Percentiles rank a stretch among this genome's conserved stretches.
Conservation (phyloP, 345 rosid species). For the Cardamine occulta region DNA sequence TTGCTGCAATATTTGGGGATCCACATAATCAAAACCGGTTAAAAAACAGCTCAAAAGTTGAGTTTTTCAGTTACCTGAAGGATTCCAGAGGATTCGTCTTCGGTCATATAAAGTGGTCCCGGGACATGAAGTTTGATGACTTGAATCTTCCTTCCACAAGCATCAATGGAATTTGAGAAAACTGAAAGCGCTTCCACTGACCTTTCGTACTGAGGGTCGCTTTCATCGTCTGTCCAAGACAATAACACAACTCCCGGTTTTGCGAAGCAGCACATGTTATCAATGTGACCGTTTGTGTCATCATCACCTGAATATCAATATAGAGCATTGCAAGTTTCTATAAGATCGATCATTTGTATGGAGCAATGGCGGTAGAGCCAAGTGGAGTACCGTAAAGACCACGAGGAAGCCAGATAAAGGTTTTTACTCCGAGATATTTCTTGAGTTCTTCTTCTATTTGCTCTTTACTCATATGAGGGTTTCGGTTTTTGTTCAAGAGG, state of each 20-base stretch:
- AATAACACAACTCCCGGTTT: slow-evolving; percentile 86
- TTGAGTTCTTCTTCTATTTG: slow-evolving; percentile 82
- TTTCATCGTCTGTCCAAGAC: slow-evolving; percentile 77
- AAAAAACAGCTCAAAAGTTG: neutral
- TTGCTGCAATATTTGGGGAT: slow-evolving; percentile 45
- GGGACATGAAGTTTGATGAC: slow-evolving; percentile 81
- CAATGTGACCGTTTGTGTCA: slow-evolving; percentile 97
- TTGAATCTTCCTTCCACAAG: slow-evolving; percentile 68
- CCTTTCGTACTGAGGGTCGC: slow-evolving; percentile 75
- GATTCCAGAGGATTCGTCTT: slow-evolving; percentile 81
- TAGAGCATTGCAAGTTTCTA: neutral
- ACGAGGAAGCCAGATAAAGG: slow-evolving; percentile 82
- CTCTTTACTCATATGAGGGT: slow-evolving; percentile 70
- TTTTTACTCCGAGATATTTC: slow-evolving; percentile 70
- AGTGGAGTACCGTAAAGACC: slow-evolving; percentile 69
- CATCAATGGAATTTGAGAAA: slow-evolving; percentile 70
- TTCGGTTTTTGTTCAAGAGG: slow-evolving; percentile 84
- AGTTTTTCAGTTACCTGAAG: slow-evolving; percentile 50
- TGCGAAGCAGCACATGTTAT: slow-evolving; percentile 93
- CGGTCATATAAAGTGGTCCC: slow-evolving; percentile 83
- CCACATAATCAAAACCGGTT: slow-evolving; percentile 6
- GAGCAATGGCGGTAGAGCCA: neutral
- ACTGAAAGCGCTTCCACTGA: slow-evolving; percentile 65
- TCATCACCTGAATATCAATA: slow-evolving; percentile 73
- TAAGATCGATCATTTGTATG: neutral